Evolutionary conservation across 2,329 filamentous ascomycete species (phyloP).

Genomic region (Fusarium sp.): DNA sequence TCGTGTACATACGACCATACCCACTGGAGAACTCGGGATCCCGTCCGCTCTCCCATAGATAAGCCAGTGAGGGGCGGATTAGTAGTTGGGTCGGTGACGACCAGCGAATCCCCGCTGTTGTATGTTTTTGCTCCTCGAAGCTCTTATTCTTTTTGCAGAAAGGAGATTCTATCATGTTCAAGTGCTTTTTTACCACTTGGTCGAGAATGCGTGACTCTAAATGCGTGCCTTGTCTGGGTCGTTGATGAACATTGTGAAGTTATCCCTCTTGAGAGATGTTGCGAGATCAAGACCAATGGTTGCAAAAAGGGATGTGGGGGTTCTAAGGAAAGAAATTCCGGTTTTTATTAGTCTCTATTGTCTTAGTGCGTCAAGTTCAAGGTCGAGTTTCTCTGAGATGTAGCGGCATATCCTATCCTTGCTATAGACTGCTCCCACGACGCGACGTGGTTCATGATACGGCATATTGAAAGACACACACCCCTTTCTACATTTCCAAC

Average conservation of each 20-base stretch:
- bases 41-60: not conserved
- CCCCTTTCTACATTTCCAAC: too few relatives aligned
- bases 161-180: not conserved
- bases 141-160: not conserved
- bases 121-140: not conserved
- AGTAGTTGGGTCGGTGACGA: slow-evolving; percentile 1
- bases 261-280: not conserved
- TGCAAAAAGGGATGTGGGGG: not conserved
- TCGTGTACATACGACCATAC: slow-evolving; percentile 1
- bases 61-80: not conserved
- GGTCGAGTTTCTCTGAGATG: not conserved
- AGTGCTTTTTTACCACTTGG: fast-evolving
- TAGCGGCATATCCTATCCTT: not conserved
- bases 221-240: not conserved
- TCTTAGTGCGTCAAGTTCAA: not conserved
- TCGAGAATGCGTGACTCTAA: not conserved
- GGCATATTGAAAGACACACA: too few relatives aligned
- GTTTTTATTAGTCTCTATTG: too few relatives aligned
- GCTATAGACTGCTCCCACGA: not conserved
- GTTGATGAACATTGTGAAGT: not conserved
- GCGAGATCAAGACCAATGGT: too few relatives aligned
- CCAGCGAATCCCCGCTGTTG: slow-evolving; percentile 1
- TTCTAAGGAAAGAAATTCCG: not conserved
- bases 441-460: too few relatives aligned
- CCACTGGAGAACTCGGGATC: slow-evolving; percentile 1